phyloP scores from a whole-genome alignment of 176 grass and related monocot genomes.

The Carex kokanica region DNA sequence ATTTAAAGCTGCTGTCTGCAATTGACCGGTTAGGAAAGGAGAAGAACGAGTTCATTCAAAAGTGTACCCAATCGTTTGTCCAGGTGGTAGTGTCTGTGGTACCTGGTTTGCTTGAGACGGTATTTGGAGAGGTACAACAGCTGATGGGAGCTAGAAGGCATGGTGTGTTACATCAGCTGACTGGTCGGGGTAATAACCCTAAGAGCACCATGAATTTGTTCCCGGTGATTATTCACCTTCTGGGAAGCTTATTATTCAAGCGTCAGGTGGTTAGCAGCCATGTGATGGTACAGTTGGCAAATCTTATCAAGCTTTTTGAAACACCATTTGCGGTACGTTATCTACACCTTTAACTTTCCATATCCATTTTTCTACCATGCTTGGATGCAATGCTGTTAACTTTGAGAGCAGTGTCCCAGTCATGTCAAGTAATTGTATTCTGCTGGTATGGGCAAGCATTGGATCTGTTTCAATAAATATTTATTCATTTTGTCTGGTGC shows the following conservation, averaged over 20 bases:
- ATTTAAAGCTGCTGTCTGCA: slow-evolving; percentile 69
- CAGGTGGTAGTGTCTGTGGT: slow-evolving; percentile 56
- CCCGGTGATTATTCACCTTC: slow-evolving; percentile 91
- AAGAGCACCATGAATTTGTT: slow-evolving; percentile 83
- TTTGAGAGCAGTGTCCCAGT: not conserved
- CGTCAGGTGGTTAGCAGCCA: slow-evolving; percentile 69
- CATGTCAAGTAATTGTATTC: not conserved
- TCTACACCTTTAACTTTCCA: not conserved
- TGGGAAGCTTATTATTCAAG: slow-evolving; percentile 84
- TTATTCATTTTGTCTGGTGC: not conserved
- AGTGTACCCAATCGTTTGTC: slow-evolving; percentile 78
- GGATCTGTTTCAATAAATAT: not conserved
- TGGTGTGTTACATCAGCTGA: slow-evolving; percentile 53
- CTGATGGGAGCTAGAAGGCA: slow-evolving; percentile 87
- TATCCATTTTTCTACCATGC: not conserved
- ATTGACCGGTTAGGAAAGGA: slow-evolving; percentile 88
- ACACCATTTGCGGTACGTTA: slow-evolving; percentile 71
- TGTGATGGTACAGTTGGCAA: slow-evolving; percentile 75
- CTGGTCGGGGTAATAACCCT: slow-evolving; percentile 58
- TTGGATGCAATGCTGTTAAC: not conserved
- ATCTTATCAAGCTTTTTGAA: slow-evolving; percentile 91
- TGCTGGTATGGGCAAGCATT: not conserved
- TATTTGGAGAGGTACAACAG: slow-evolving; percentile 81
- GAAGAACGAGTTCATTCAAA: slow-evolving; percentile 76
- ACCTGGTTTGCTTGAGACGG: slow-evolving; percentile 75